Conservation (phyloP, 2,329 filamentous ascomycete genomes). For the Phoma sp. region DNA sequence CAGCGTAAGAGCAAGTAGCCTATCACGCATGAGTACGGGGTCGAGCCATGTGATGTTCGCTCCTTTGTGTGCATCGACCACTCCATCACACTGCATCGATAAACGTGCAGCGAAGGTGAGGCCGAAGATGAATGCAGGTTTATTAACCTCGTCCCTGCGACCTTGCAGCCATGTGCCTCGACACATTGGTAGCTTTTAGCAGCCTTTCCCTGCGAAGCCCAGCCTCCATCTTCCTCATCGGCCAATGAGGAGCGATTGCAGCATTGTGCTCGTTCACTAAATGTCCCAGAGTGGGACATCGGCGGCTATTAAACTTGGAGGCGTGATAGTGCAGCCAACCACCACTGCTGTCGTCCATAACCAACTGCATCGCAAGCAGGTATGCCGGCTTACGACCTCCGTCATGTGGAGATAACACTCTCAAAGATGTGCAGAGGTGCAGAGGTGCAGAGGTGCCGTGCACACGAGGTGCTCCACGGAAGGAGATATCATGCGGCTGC, state of each 20-base stretch:
- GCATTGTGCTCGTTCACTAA: slow-evolving; percentile 31
- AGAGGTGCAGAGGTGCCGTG: slow-evolving; percentile 15
- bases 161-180: slow-evolving; percentile 27
- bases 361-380: slow-evolving; percentile 11
- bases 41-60: slow-evolving; percentile 38
- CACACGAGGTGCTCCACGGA: slow-evolving; percentile 20
- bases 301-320: slow-evolving; percentile 44
- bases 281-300: slow-evolving; percentile 36
- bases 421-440: slow-evolving; percentile 35
- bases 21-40: slow-evolving; percentile 21
- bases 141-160: slow-evolving; percentile 15
- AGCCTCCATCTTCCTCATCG: slow-evolving; percentile 29
- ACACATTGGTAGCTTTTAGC: slow-evolving; percentile 43
- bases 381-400: slow-evolving; percentile 21
- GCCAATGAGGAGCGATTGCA: slow-evolving; percentile 6
- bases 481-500: slow-evolving; percentile 21
- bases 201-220: slow-evolving; percentile 30
- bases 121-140: slow-evolving; percentile 19
- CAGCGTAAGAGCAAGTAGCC: slow-evolving; percentile 37
- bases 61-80: slow-evolving; percentile 31
- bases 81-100: slow-evolving; percentile 44
- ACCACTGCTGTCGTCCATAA: slow-evolving; percentile 20
- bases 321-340: slow-evolving; percentile 37
- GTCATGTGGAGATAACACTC: slow-evolving; percentile 21
- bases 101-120: slow-evolving; percentile 15